Evolutionary conservation across 2,329 filamentous ascomycete genomes (phyloP), one percentile per base, ranked within the genome.

Genomic region (Penicillium sp.): DNA sequence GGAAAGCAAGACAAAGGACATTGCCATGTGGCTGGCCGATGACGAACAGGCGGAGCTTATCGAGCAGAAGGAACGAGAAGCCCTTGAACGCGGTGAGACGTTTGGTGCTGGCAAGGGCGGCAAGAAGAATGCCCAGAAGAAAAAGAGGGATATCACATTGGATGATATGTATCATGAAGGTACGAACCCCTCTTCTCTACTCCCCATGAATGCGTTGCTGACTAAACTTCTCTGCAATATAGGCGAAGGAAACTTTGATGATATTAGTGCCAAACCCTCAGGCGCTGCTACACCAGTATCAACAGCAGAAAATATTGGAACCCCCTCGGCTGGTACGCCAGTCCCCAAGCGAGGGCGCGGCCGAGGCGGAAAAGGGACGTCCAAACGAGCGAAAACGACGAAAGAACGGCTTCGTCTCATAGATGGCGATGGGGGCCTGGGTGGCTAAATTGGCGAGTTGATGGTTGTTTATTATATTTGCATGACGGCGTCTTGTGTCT

Each of bases 111-210:
- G 79, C 51, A 90, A 89, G 79, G 88, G 86, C 61, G 85, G 85
- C 64, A 83, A 82, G 68, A 90, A 88, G 79, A 77, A 81, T 47
- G 78, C 78, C n/a, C 78, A 77, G 54, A 94, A 90, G 70, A 85
- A 82, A 76, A 78, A 79, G 77, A 77, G 78, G 58, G 86, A 89
- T 75, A 80, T 89, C 66, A 88, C 84, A 72, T 81, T 98, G 78
- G 95, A 98, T 76, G 94, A 97, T 75, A 93, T 99, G 91, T 99
- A 99, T 81, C 95, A 99, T 76, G 95, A 99, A 85, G 95, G 95
- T 97, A 78, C 88, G 91, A 81, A n/a, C 29, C 30, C 13, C 8
- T 5, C n/a, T 64, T 6, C 19, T 44, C 29, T 17, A 5, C 9
- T 30, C 17, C 3, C 7, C 47, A 4, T 45, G 19, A 47, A 15